Evolutionary conservation across 352 stramenopile genomes (phyloP).

Genomic region (Phytophthora lateralis): DNA sequence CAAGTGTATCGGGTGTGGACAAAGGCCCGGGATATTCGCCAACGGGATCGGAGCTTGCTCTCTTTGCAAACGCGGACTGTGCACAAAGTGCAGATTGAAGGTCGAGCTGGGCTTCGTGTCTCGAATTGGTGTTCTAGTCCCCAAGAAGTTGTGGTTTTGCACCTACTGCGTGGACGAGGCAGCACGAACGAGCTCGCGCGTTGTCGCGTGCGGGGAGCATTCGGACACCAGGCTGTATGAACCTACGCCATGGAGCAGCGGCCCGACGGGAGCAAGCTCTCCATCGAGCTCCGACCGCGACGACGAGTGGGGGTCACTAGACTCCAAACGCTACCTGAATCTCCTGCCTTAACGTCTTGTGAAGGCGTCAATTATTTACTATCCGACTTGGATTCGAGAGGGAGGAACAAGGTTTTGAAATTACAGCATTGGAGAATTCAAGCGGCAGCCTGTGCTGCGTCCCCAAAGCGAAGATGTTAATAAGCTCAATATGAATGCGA

Average conservation of each 20-base stretch:
- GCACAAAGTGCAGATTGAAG: constrained; percentile 27
- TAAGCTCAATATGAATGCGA: too few relatives aligned
- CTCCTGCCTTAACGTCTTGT: constrained; percentile 19
- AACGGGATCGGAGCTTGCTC: constrained; percentile 31
- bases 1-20: constrained; percentile 35
- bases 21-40: constrained; percentile 32
- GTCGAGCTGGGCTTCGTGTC: constrained; percentile 32
- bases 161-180: constrained; percentile 30
- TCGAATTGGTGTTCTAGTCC: constrained; percentile 18
- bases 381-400: neutral
- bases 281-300: constrained; percentile 19
- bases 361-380: constrained; percentile 1
- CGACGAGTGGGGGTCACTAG: constrained; percentile 24
- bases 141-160: constrained; percentile 41
- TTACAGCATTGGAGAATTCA: neutral
- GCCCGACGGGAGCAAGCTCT: constrained; percentile 20
- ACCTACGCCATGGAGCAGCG: constrained; percentile 25
- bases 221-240: constrained; percentile 7
- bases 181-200: constrained; percentile 15
- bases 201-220: constrained; percentile 33
- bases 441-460: neutral
- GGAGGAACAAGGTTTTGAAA: neutral
- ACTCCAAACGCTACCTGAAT: constrained; percentile 29
- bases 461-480: too few relatives aligned
- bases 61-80: constrained; percentile 35